phyloP scores from a whole-genome alignment of 345 rosid genomes.

The Erucastrum elatum region DNA sequence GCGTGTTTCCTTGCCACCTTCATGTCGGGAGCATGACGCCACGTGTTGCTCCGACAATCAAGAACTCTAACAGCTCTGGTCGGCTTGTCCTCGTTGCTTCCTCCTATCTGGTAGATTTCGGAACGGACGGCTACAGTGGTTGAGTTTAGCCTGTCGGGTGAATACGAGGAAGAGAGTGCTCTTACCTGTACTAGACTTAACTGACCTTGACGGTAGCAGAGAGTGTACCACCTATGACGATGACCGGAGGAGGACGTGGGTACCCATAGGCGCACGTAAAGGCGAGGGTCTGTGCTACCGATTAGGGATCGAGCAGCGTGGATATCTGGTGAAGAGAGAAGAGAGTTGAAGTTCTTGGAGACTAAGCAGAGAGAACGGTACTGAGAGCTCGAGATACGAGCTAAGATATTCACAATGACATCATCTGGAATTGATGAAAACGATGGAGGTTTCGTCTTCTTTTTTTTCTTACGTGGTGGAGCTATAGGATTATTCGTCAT shows the following conservation, averaged over 20 bases:
- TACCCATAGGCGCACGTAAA: not conserved
- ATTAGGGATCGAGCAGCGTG: not conserved
- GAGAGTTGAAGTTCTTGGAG: not conserved
- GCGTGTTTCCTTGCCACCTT: conserved; percentile 57
- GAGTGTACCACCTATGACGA: not conserved
- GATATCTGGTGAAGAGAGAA: not conserved
- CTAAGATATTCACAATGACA: not conserved
- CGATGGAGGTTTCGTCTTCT: not conserved
- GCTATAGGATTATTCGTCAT: not conserved
- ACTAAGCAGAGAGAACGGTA: not conserved
- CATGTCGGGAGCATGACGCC: conserved; percentile 57
- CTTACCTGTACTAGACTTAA: not conserved
- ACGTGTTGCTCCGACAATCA: conserved; percentile 66
- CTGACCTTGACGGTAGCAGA: not conserved
- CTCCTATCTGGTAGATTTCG: conserved; percentile 58
- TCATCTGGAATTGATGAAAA: not conserved
- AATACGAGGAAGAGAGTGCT: not conserved
- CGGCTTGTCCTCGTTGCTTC: conserved; percentile 30
- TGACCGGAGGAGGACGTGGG: not conserved
- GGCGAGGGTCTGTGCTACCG: not conserved
- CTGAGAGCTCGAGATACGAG: not conserved
- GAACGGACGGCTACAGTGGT: conserved; percentile 46
- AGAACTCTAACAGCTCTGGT: conserved; percentile 48
- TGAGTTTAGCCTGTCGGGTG: not conserved
- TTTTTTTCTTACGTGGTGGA: not conserved